Evolutionary conservation across 2,329 filamentous ascomycete genomes (phyloP), one percentile per base, ranked within the genome.

Genomic region (Pseudogymnoascus sp.): DNA sequence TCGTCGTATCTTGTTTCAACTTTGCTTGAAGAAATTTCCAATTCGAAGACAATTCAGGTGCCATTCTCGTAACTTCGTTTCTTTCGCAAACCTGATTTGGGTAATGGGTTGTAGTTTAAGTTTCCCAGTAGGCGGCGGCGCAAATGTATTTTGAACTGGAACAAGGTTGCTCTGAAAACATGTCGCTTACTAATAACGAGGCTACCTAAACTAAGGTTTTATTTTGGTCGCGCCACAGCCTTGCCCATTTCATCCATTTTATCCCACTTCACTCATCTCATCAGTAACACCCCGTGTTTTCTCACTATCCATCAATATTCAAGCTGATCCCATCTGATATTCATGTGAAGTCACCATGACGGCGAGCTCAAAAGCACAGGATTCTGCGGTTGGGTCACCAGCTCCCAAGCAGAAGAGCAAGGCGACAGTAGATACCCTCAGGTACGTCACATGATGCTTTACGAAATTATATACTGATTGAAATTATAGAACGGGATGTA

Each of bases 341-440:
- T 65, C 68, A 64, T 67, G 54, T 66, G 65, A 61, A 68, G 69
- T 75, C 64, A 82, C 80, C 78, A 86, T 86, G 84, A 80, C 77
- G 65, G 79, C 77, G 14, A 77, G 78, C 63, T 77, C 76, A 42
- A 75, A 78, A 26, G 77, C 76, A 64, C 79, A 80, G 37, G 83
- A 87, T 69, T 73, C 80, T 18, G 73, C 80, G 14, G 83, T 85
- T 11, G 85, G 84, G 51, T 81, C 83, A 14, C 80, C 84, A 66
- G 80, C 79, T 37, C 82, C 83, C 1, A 79, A 81, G 51, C 78
- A 93, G 75, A 96, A 88, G 74, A 89, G 92, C 63, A 87, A 87
- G 73, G 92, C 93, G 69, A 97, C 92, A 37, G 79, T 95, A 66
- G 88, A 91, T 70, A 93, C 92, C 31, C 81, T 97, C 69, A 84